Evolutionary conservation across 73 alveolate species (phyloP).

Genomic region (Blepharisma stoltei): DNA sequence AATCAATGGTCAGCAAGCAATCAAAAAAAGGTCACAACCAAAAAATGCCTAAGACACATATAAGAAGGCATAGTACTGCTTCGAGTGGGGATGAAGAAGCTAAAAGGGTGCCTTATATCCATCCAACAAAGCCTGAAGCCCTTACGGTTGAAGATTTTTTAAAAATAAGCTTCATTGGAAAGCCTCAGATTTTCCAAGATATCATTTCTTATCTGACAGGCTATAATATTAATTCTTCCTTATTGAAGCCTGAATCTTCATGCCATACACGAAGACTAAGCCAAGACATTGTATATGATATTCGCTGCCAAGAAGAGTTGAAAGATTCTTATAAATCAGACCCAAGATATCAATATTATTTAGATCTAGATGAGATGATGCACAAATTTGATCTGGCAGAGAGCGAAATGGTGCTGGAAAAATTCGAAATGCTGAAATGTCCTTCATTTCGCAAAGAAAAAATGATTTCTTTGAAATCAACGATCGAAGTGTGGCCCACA

Average conservation of each 20-base stretch:
- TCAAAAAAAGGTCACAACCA: background rate
- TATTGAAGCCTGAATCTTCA: background rate
- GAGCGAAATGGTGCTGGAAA: background rate
- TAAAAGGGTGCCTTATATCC: background rate
- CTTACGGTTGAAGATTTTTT: conserved; percentile 5
- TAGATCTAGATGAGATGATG: background rate
- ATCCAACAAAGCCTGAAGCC: conserved; percentile 9
- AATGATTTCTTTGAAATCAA: background rate
- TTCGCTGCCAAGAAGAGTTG: background rate
- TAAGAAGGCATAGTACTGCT: background rate
- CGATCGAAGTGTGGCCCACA: conserved; percentile 6
- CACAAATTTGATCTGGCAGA: background rate
- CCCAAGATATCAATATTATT: background rate
- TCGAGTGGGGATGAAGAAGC: background rate
- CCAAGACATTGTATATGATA: background rate
- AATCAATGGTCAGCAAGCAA: background rate
- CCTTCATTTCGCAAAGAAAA: background rate
- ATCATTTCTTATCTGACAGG: background rate
- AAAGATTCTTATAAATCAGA: background rate
- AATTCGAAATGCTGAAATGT: conserved; percentile 9
- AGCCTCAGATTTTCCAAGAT: background rate
- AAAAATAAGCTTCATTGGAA: background rate
- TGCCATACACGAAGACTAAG: background rate
- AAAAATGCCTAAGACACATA: background rate
- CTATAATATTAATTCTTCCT: background rate